These are phyloP conservation scores for Quercus tomentella DNA, from an alignment of 331 rosid genomes.

Conservation along the genomic window DNA sequence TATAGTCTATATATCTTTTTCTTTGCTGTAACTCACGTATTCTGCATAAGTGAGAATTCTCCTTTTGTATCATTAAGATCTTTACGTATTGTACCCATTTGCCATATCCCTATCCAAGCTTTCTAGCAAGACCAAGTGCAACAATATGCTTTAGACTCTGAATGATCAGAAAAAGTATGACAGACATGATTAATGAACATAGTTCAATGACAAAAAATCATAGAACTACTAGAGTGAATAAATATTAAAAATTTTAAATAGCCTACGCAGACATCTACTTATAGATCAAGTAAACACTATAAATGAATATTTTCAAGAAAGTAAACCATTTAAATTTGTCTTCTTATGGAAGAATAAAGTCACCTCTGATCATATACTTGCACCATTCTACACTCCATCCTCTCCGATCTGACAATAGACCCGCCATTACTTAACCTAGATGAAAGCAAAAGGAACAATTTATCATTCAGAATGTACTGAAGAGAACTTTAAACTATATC, in stretches of 20 bases:
- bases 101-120: not conserved
- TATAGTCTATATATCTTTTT: too few relatives aligned
- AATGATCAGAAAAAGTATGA: not conserved
- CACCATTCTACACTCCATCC: constrained; percentile 57
- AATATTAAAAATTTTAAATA: not conserved
- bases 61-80: too few relatives aligned
- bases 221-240: not conserved
- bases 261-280: not conserved
- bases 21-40: too few relatives aligned
- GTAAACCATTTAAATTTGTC: not conserved
- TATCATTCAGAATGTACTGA: constrained; percentile 12
- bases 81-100: not conserved
- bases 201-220: not conserved
- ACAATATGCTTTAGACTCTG: not conserved
- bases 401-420: constrained; percentile 79
- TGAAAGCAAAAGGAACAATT: constrained; percentile 9
- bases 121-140: not conserved
- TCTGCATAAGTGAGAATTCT: too few relatives aligned
- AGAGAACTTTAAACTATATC: constrained; percentile 5
- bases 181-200: not conserved
- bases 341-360: not conserved
- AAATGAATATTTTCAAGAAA: constrained; percentile 2
- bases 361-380: constrained; percentile 74
- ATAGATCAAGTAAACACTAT: not conserved
- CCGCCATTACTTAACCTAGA: constrained; percentile 66